phyloP scores from a whole-genome alignment of 768 basidiomycete species.

The Mycena floridula region DNA sequence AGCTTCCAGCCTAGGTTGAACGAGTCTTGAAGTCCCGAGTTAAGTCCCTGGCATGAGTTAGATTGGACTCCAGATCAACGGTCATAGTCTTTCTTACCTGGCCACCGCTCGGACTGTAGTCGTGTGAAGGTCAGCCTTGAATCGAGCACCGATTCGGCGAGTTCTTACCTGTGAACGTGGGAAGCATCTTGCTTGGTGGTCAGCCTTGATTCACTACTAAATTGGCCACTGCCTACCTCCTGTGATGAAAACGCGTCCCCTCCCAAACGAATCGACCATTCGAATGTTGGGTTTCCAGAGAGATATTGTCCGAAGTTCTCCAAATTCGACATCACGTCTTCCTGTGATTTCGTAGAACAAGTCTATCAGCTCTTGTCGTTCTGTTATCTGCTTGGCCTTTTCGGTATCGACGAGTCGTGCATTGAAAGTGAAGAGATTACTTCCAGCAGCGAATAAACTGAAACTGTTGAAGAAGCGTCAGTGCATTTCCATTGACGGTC shows the following conservation, averaged over 20 bases:
- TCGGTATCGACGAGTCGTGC: no score
- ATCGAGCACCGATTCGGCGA: no score
- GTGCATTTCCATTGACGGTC: no score
- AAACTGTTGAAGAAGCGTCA: conserved; percentile 3
- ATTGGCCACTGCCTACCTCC: no score
- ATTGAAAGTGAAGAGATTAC: no score
- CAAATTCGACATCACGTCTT: conserved; percentile 23
- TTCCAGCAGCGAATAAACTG: not conserved
- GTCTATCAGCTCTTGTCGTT: conserved; percentile 21
- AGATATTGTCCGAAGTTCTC: conserved; percentile 17
- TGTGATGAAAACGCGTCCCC: conserved; percentile 39
- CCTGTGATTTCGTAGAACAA: conserved; percentile 21
- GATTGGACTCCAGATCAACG: not conserved
- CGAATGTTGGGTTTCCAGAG: conserved; percentile 40
- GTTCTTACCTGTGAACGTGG: conserved; percentile 34
- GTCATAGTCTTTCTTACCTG: conserved; percentile 17
- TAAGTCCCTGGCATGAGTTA: conserved; percentile 26
- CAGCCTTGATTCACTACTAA: no score
- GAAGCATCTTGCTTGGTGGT: no score
- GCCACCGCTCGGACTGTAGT: conserved; percentile 37
- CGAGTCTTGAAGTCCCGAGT: conserved; percentile 30
- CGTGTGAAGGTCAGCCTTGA: no score
- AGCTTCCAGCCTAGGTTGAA: conserved; percentile 42
- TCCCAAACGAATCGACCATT: conserved; percentile 35
- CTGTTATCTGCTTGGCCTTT: conserved; percentile 4